Conservation (phyloP, 345 rosid species). For the Corchorus olitorius region DNA sequence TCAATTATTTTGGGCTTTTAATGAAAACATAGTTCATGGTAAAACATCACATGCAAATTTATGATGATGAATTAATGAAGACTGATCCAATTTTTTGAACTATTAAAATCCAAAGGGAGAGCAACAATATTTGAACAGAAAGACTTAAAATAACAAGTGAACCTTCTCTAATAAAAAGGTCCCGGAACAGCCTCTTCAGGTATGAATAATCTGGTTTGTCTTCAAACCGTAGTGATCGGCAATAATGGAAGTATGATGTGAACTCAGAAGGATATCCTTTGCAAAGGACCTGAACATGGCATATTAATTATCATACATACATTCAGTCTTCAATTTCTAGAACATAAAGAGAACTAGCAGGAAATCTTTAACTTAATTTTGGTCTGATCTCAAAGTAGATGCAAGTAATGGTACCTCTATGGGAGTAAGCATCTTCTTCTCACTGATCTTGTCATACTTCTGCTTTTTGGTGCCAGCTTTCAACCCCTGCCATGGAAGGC, state of each 20-base stretch:
- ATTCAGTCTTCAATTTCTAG: background rate
- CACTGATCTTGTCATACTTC: constrained; percentile 95
- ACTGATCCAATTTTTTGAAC: background rate
- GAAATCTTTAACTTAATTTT: background rate
- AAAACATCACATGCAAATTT: background rate
- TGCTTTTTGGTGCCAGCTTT: constrained; percentile 97
- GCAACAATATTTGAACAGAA: background rate
- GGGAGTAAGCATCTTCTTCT: constrained; percentile 91
- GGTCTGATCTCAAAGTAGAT: background rate
- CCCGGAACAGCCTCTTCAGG: constrained; percentile 90
- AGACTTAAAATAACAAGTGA: constrained; percentile 12
- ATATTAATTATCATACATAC: constrained; percentile 1
- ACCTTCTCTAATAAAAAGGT: constrained; percentile 95
- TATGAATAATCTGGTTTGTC: constrained; percentile 97
- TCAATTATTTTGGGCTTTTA: background rate
- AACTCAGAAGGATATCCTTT: constrained; percentile 84
- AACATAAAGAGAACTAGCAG: background rate
- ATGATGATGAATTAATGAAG: constrained; percentile 10
- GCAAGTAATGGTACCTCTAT: constrained; percentile 60
- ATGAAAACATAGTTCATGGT: background rate
- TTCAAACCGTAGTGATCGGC: constrained; percentile 93
- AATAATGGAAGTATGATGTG: constrained; percentile 92
- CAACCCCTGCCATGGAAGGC: constrained; percentile 98
- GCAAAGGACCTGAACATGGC: constrained; percentile 70
- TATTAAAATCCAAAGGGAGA: background rate